Base-by-base conservation (phyloP, 1,284 basidiomycete genomes). In the Rhizoctonia solani region DNA sequence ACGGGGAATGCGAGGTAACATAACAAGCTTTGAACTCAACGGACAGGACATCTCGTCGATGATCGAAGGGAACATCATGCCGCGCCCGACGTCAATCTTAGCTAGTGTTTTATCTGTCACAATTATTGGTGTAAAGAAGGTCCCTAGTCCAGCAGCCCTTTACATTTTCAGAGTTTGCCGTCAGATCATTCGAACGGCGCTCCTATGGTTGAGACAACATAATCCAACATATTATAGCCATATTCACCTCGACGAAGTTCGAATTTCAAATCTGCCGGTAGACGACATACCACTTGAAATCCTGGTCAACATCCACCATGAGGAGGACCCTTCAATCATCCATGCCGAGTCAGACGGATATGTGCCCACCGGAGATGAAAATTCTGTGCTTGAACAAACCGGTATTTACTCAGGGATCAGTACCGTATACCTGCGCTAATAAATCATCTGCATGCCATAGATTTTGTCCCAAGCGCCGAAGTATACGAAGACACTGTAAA, bases 61-160 rank as follows among this genome's bases (percentile, higher is more conserved):
- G 76, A 3, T 78, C 0, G 66, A 72, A 4, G 77, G 77, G 0
- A 61, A 73, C 4, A 39, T 77, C 1, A 73, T 81, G 75, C 79
- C 79, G 14, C 72, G 70, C 4, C 72, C 59, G 1, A 71, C 72
- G 0, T 23, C 16, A 0, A 69, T 79, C 0, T 71, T 81, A 3
- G 69, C 77, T 0, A 72, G 74, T 1, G 67, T 76, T 0, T 72
- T 80, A 13, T 71, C 75, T 0, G 69, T 81, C 3, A 77, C 76
- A 3, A 77, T 74, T 68, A 69, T 79, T 44, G 79, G 79, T 0
- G 29, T 49, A 1, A 72, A 74, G 14, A 46, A 72, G 11, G 30
- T 79, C 2, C 74, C 74, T 3, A 74, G 74, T 41, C 21, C 65
- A 0, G 72, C 71, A 71, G 55, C 80, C 1, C 66, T 63, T 0